Evolutionary conservation across 2,329 filamentous ascomycete species (phyloP).

Genomic region (Aspergillus transmontanensis): DNA sequence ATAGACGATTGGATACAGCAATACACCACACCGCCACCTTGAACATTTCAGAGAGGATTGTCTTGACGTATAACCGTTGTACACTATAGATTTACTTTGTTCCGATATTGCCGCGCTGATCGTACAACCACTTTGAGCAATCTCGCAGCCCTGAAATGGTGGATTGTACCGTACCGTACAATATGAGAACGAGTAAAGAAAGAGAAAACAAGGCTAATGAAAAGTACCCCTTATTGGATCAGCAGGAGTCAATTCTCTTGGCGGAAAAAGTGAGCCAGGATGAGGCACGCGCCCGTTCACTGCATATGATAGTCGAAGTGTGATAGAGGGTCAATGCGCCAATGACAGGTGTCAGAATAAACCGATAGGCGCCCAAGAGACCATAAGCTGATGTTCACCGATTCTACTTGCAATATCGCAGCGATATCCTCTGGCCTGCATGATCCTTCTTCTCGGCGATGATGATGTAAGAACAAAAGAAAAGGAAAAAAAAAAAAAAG

Average conservation of each 20-base stretch:
- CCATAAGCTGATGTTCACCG: slow-evolving; percentile 19
- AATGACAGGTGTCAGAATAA: slow-evolving; percentile 21
- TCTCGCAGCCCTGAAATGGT: slow-evolving; percentile 2
- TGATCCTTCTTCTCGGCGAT: slow-evolving; percentile 7
- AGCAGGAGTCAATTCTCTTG: slow-evolving; percentile 14
- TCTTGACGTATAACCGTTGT: not conserved
- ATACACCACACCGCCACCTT: slow-evolving; percentile 1
- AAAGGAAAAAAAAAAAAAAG: slow-evolving; percentile 9
- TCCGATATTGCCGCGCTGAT: slow-evolving; percentile 17
- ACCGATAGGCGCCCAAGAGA: slow-evolving; percentile 20
- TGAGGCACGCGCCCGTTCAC: slow-evolving; percentile 23
- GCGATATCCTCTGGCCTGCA: slow-evolving; percentile 9
- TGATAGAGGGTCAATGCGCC: slow-evolving; percentile 20
- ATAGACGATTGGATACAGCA: not conserved
- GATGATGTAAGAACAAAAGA: not conserved
- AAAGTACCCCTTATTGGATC: slow-evolving; percentile 17
- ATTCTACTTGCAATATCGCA: slow-evolving; percentile 13
- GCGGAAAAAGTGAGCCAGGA: slow-evolving; percentile 17
- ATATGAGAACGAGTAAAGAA: slow-evolving; percentile 1
- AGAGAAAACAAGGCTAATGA: slow-evolving; percentile 10
- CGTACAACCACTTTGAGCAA: slow-evolving; percentile 1
- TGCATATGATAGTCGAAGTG: slow-evolving; percentile 21
- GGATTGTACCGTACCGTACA: slow-evolving; percentile 9
- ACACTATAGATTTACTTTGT: slow-evolving; percentile 9
- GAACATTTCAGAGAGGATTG: not conserved